These are phyloP conservation scores for Rhipidocladum racemiflorum DNA, from an alignment of 176 grass and related monocot genomes.

Conservation along the genomic window DNA sequence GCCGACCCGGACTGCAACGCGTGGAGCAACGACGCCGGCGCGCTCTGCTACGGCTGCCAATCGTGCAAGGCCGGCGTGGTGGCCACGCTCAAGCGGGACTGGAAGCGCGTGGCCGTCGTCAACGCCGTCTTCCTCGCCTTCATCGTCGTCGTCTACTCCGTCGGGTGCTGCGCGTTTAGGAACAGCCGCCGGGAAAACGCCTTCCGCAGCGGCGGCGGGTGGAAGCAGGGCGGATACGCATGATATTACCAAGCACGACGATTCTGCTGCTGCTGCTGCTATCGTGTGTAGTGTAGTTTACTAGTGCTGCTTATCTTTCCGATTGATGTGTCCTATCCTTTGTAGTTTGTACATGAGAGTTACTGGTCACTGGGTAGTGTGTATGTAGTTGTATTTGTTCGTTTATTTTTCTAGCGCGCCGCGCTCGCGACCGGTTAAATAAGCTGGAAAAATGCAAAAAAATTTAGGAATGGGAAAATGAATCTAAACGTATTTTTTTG, in stretches of 20 bases:
- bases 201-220: background rate
- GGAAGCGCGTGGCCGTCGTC: slow-evolving; percentile 59
- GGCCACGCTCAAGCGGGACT: slow-evolving; percentile 45
- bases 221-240: slow-evolving; percentile 27
- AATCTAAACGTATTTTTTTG: too few relatives aligned
- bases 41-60: slow-evolving; percentile 57
- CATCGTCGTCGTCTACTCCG: slow-evolving; percentile 42
- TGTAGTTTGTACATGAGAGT: background rate
- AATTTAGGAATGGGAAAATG: too few relatives aligned
- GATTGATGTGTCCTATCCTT: background rate
- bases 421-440: too few relatives aligned
- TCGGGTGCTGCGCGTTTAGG: slow-evolving; percentile 50
- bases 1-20: slow-evolving; percentile 43
- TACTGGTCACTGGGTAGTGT: background rate
- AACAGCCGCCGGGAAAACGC: slow-evolving; percentile 49
- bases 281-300: background rate
- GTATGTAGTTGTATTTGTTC: background rate
- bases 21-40: slow-evolving; percentile 52
- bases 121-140: slow-evolving; percentile 54
- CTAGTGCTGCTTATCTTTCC: background rate
- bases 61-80: slow-evolving; percentile 69
- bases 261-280: background rate
- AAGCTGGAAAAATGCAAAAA: too few relatives aligned
- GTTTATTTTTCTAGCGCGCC: background rate
- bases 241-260: background rate